Conservation (phyloP, 2,329 filamentous ascomycete species). For the Cadophora sp. region DNA sequence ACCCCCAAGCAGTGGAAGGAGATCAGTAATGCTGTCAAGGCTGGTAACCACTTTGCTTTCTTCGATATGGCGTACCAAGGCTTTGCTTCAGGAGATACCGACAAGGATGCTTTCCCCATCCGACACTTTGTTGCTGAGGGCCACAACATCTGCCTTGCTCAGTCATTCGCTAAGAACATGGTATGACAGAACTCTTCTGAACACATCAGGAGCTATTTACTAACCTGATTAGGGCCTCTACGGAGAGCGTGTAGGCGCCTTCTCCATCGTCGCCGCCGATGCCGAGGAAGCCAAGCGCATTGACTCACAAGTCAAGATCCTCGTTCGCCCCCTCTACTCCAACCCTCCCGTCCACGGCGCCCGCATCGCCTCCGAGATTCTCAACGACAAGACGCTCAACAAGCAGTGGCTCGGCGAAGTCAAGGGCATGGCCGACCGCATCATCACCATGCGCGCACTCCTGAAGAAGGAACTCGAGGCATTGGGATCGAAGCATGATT, state of each 20-base stretch:
- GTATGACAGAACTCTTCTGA: constrained; percentile 50
- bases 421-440: constrained; percentile 98
- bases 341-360: constrained; percentile 98
- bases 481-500: constrained; percentile 95
- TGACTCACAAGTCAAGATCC: constrained; percentile 97
- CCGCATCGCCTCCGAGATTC: constrained; percentile 89
- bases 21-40: constrained; percentile 87
- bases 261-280: constrained; percentile 87
- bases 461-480: constrained; percentile 95
- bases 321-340: constrained; percentile 96
- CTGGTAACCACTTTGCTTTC: constrained; percentile 88
- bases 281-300: constrained; percentile 93
- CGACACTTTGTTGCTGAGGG: constrained; percentile 93
- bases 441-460: constrained; percentile 96
- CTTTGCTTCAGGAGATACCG: constrained; percentile 90
- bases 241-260: constrained; percentile 96
- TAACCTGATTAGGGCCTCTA: constrained; percentile 76
- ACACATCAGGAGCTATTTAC: constrained; percentile 26
- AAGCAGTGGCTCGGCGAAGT: constrained; percentile 95
- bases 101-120: constrained; percentile 92
- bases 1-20: constrained; percentile 90
- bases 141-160: constrained; percentile 85
- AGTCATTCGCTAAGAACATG: constrained; percentile 99
- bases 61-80: constrained; percentile 99
- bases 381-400: constrained; percentile 85